These are phyloP conservation scores for Vanderwaltozyma verrucispora DNA, from an alignment of 805 yeast species.

Conservation along the genomic window DNA sequence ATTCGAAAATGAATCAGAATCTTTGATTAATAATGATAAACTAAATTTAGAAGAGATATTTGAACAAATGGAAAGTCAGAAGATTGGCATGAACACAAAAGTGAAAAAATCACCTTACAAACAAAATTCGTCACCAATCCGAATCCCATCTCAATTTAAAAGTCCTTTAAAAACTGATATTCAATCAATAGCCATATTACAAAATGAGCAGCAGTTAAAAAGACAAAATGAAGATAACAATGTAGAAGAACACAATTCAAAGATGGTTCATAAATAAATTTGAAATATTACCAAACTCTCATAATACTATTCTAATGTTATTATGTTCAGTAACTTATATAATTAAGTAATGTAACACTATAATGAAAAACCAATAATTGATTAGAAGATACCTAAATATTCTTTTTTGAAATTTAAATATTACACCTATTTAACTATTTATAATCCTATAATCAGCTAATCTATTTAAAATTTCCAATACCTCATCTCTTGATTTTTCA, in stretches of 20 bases:
- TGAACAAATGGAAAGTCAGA: constrained; percentile 3
- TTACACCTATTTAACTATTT: constrained; percentile 28
- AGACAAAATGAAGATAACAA: not conserved
- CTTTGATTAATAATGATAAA: not conserved
- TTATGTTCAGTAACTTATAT: too few relatives aligned
- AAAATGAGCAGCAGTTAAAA: not conserved
- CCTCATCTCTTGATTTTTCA: constrained; percentile 43
- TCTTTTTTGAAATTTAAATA: too few relatives aligned
- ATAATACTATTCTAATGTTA: too few relatives aligned
- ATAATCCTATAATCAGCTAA: constrained; percentile 43
- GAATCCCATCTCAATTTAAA: not conserved
- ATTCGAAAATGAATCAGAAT: constrained; percentile 4
- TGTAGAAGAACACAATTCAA: not conserved
- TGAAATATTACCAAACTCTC: not conserved
- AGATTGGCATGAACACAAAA: not conserved
- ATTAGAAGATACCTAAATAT: too few relatives aligned
- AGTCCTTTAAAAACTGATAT: constrained; percentile 1
- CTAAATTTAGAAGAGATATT: constrained; percentile 2
- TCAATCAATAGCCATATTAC: not conserved
- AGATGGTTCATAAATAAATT: not conserved
- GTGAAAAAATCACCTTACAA: constrained; percentile 3
- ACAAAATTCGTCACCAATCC: constrained; percentile 1
- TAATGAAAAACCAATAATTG: constrained; percentile 1
- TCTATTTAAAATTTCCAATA: constrained; percentile 37
- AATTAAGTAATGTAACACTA: constrained; percentile 1